A percentile compares a stretch with the other conserved stretches of the same genome.
phyloP scores from a whole-genome alignment of 164 flowering plant genomes.

The Chloranthus sessilifolius region DNA sequence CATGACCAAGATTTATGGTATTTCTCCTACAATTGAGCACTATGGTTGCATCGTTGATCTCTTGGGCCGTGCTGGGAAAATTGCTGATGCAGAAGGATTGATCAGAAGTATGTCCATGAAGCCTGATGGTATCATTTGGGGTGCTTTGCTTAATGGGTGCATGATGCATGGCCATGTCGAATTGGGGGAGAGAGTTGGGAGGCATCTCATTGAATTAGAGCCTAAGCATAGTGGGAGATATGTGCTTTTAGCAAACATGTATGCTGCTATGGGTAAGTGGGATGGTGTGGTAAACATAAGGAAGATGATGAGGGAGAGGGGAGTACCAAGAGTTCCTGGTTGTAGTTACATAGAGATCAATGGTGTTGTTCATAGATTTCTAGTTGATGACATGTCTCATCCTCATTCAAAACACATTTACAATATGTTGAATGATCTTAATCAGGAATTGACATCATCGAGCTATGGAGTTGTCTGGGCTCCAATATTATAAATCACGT shows the following conservation, averaged over 20 bases:
- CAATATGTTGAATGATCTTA: conserved; percentile 8
- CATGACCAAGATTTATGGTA: conserved; percentile 4
- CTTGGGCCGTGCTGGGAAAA: conserved; percentile 11
- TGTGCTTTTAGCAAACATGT: conserved; percentile 14
- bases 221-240: conserved; percentile 19
- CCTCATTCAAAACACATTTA: conserved; percentile 8
- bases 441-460: conserved; percentile 1
- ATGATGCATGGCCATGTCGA: conserved; percentile 12
- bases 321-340: conserved; percentile 8
- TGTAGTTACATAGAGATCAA: conserved; percentile 12
- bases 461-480: neutral
- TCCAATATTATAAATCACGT: too few species aligned
- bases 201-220: conserved; percentile 12
- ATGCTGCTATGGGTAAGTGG: conserved; percentile 16
- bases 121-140: conserved; percentile 14
- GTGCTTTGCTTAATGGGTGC: conserved; percentile 17
- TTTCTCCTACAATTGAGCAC: conserved; percentile 15
- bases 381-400: conserved; percentile 11
- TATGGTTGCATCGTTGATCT: conserved; percentile 20
- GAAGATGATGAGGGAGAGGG: conserved; percentile 16
- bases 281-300: conserved; percentile 11
- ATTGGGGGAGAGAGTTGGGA: conserved; percentile 15
- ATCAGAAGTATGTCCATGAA: conserved; percentile 15
- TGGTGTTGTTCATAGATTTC: conserved; percentile 13
- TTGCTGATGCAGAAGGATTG: conserved; percentile 12